Evolutionary conservation across 805 yeast species (phyloP), one percentile per base, ranked within the genome.

Genomic region (Yarrowia divulgata): DNA sequence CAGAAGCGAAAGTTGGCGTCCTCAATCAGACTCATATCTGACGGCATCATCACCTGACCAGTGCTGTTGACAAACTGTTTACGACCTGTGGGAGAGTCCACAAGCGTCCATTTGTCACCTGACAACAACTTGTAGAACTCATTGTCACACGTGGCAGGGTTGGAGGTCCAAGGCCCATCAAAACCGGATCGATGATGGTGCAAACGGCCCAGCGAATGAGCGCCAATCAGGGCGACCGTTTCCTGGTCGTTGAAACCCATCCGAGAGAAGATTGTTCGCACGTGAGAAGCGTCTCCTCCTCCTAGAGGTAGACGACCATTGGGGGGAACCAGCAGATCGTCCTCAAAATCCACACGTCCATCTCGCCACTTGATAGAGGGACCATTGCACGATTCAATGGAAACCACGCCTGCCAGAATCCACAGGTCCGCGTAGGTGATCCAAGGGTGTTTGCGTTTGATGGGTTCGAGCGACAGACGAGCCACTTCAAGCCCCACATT

Each of bases 81-180:
- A 35, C 73, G 72, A 14, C 84, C 84, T 12, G 75, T 80, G 8
- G 79, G 80, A 52, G 77, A 74, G 71, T 77, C 79, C 57, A 75
- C 76, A 68, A 72, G 72, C 52, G 75, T 70, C 93, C 93, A 89
- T 63, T 82, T 83, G 72, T 85, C 90, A 67, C 83, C 72, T 19
- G 85, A 77, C 35, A 85, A 79, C 69, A 84, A 81, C 77, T 80
- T 85, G 79, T 79, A 91, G 77, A 90, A 91, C 52, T 90, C 90
- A 79, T 91, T 92, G 64, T 88, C 83, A 77, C 92, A 89, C 72
- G 81, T 78, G 32, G 89, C 90, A 64, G 95, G 91, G 43, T 90
- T 85, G 66, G 89, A 89, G 43, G 94, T 93, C 97, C 97, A 91
- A 71, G 94, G 93, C 8, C 97, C 97, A 72, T 90, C 95, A 81